Percentiles rank a stretch among this genome's conserved stretches.
Conservation (phyloP, 805 yeast genomes). For the Kluyveromyces lactis region DNA sequence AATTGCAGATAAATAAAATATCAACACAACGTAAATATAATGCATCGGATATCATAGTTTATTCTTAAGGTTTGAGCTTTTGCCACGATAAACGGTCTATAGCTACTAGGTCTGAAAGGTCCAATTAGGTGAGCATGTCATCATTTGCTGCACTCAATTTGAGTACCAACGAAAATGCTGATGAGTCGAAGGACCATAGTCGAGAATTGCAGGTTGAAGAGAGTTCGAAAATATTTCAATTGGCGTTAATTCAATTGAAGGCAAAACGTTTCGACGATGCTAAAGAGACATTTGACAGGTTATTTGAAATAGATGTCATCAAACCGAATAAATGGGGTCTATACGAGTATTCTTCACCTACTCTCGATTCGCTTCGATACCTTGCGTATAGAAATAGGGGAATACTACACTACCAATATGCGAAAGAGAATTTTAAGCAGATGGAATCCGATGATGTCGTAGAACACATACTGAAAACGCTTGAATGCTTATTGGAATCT, state of each 20-base stretch:
- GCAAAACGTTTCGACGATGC: constrained; percentile 41
- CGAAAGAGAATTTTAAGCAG: constrained; percentile 17
- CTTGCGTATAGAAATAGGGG: constrained; percentile 79
- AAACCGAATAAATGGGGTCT: constrained; percentile 35
- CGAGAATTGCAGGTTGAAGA: constrained; percentile 85
- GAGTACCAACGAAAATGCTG: constrained; percentile 56
- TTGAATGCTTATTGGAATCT: constrained; percentile 60
- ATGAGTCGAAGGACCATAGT: constrained; percentile 82
- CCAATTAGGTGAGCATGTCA: constrained; percentile 32
- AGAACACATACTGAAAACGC: constrained; percentile 35
- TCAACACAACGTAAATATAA: no score
- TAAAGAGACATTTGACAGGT: constrained; percentile 43
- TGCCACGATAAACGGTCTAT: no score
- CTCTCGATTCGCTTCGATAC: constrained; percentile 65
- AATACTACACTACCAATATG: constrained; percentile 44
- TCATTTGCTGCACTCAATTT: constrained; percentile 74
- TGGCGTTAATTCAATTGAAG: constrained; percentile 59
- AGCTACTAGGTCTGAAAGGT: no score
- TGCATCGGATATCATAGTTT: no score
- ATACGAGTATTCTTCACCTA: constrained; percentile 42
- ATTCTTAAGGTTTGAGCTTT: no score
- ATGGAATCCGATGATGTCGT: constrained; percentile 31
- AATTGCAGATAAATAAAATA: no score
- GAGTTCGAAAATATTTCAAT: constrained; percentile 67
- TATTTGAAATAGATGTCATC: constrained; percentile 65